Evolutionary conservation across 805 yeast species (phyloP).

Genomic region (Sugiyamaella smithiae): DNA sequence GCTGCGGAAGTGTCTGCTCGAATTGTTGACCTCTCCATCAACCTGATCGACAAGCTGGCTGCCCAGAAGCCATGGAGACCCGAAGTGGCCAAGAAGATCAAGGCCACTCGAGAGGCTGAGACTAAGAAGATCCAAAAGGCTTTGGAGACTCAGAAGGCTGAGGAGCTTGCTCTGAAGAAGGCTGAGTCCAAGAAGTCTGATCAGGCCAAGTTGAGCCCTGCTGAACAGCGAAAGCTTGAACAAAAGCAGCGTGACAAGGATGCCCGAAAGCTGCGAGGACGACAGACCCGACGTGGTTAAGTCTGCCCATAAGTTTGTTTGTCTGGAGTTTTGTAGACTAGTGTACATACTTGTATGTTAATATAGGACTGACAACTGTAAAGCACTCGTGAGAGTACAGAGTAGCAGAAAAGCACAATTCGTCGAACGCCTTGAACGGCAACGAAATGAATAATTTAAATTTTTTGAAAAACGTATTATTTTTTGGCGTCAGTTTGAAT

Average conservation of each 20-base stretch:
- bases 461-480: too few species aligned
- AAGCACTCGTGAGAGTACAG: too few species aligned
- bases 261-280: conserved; percentile 56
- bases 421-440: too few species aligned
- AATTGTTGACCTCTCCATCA: conserved; percentile 55
- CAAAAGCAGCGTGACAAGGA: conserved; percentile 78
- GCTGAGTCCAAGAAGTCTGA: conserved; percentile 52
- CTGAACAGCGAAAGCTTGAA: conserved; percentile 75
- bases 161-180: conserved; percentile 65
- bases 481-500: too few species aligned
- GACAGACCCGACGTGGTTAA: conserved; percentile 20
- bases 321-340: not conserved
- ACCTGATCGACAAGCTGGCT: conserved; percentile 57
- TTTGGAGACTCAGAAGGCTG: conserved; percentile 64
- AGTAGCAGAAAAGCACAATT: too few species aligned
- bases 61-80: conserved; percentile 53
- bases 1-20: conserved; percentile 50
- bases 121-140: conserved; percentile 63
- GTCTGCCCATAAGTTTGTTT: not conserved
- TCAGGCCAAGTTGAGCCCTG: conserved; percentile 64
- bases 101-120: conserved; percentile 75
- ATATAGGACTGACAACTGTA: too few species aligned
- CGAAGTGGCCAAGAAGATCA: conserved; percentile 74
- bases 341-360: too few species aligned
- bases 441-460: not conserved